Evolutionary conservation across 805 yeast genomes (phyloP), one percentile per base, ranked within the genome.

Genomic region (Starmerella floris): DNA sequence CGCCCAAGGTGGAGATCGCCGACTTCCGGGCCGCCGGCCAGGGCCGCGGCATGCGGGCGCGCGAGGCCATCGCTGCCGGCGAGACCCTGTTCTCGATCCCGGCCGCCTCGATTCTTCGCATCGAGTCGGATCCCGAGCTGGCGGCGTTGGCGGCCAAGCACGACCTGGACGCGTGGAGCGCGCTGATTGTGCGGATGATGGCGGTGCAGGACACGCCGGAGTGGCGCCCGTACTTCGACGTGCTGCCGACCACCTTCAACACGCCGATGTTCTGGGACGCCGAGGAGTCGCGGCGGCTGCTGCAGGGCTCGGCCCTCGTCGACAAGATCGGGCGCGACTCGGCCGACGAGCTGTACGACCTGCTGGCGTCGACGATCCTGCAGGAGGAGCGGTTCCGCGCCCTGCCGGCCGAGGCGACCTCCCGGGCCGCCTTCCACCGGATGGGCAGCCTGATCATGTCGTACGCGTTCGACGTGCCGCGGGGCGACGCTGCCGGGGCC

Each of bases 391-490:
- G 45, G 22, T 44, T 58, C 35, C 37, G 35, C 16, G 45, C 39
- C n/a, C 46, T 46, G 2, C 42, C 49, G 22, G 16, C 8, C 3
- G 21, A 23, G 17, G 56, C 58, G 9, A 58, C 70, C 1, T 60
- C 79, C 1, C 56, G 74, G 35, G 77, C 72, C 2, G 73, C 71
- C 10, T 91, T 81, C 58, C 78, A 77, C 51, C 63, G 69, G 30
- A 74, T 81, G 45, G 96, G 94, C 0, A 76, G 84, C 32, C 62
- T 82, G 15, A 82, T 91, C 37, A 74, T 85, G 83, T 73, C 95
- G 1, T 88, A 88, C 55, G 82, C 94, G 0, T 88, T 91, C 61
- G 98, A 91, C 58, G 81, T 83, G 13, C 44, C 49, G 8, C 28
- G 11, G 11, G 28, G 8, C 28, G 28, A 25, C 13, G 13, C 8